Evolutionary conservation across 2,329 filamentous ascomycete genomes (phyloP).

Genomic region (Alternaria gansuensis): DNA sequence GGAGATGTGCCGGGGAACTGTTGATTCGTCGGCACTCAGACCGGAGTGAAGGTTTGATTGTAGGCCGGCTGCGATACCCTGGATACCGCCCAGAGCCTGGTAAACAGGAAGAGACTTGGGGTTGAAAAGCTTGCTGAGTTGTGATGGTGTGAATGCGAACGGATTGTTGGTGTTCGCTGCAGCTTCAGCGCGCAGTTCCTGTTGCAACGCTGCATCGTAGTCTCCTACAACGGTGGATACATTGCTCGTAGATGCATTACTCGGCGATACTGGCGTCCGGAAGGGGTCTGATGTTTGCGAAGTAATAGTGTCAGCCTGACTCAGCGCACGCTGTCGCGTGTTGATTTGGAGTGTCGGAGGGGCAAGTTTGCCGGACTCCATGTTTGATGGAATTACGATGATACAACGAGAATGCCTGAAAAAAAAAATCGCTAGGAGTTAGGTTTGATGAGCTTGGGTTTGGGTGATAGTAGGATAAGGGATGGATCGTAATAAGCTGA

Average conservation of each 20-base stretch:
- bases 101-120: constrained; percentile 61
- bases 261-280: constrained; percentile 36
- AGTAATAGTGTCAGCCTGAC: constrained; percentile 38
- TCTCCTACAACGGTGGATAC: constrained; percentile 35
- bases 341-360: constrained; percentile 40
- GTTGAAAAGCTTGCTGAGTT: constrained; percentile 64
- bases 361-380: constrained; percentile 40
- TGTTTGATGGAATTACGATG: constrained; percentile 8
- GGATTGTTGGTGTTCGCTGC: constrained; percentile 53
- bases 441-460: not conserved
- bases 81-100: constrained; percentile 62
- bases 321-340: constrained; percentile 37
- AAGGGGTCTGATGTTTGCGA: constrained; percentile 40
- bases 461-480: constrained; percentile 4
- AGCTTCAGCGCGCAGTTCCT: constrained; percentile 43
- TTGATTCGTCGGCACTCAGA: constrained; percentile 61
- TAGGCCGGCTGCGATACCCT: constrained; percentile 63
- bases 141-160: constrained; percentile 65
- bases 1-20: constrained; percentile 57
- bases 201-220: constrained; percentile 42
- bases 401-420: not conserved
- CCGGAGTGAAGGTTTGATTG: constrained; percentile 60
- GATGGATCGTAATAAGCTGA: constrained; percentile 4
- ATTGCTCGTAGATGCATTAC: constrained; percentile 33
- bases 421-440: not conserved